phyloP scores from a whole-genome alignment of 2,329 filamentous ascomycete species.

The Gaeumannomyces tritici region DNA sequence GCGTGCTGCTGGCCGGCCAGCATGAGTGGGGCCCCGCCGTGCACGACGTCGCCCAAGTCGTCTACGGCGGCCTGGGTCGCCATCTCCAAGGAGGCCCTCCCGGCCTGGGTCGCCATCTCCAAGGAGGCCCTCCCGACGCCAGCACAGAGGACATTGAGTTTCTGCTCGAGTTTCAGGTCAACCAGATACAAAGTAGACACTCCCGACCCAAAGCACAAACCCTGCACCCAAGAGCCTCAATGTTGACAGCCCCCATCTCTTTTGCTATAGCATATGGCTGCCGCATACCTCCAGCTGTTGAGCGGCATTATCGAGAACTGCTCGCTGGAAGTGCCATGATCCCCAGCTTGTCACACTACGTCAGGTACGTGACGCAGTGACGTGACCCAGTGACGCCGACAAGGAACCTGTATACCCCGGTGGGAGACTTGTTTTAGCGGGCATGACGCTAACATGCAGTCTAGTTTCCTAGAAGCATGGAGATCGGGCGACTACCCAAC shows the following conservation, averaged over 20 bases:
- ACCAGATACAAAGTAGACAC: slow-evolving; percentile 65
- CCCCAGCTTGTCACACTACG: slow-evolving; percentile 67
- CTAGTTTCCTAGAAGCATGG: slow-evolving; percentile 84
- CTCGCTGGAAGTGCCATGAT: slow-evolving; percentile 57
- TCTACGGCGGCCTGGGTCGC: slow-evolving; percentile 43
- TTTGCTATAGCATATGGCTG: slow-evolving; percentile 56
- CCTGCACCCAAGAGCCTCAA: no score
- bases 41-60: slow-evolving; percentile 28
- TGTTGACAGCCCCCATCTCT: not conserved
- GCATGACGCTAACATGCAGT: not conserved
- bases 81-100: slow-evolving; percentile 16
- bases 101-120: slow-evolving; percentile 32
- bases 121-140: slow-evolving; percentile 28
- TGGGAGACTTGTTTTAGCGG: no score
- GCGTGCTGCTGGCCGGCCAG: slow-evolving; percentile 40
- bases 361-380: no score
- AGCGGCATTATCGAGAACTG: slow-evolving; percentile 58
- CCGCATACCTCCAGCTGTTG: slow-evolving; percentile 66
- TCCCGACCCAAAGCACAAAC: no score
- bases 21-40: slow-evolving; percentile 32
- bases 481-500: slow-evolving; percentile 81
- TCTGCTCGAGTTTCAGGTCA: slow-evolving; percentile 79
- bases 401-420: no score
- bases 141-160: slow-evolving; percentile 75
- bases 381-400: not conserved